A percentile compares a stretch with the other conserved stretches of the same genome.
Evolutionary conservation across 2,329 filamentous ascomycete genomes (phyloP).

Genomic region (Blastomyces percursus): DNA sequence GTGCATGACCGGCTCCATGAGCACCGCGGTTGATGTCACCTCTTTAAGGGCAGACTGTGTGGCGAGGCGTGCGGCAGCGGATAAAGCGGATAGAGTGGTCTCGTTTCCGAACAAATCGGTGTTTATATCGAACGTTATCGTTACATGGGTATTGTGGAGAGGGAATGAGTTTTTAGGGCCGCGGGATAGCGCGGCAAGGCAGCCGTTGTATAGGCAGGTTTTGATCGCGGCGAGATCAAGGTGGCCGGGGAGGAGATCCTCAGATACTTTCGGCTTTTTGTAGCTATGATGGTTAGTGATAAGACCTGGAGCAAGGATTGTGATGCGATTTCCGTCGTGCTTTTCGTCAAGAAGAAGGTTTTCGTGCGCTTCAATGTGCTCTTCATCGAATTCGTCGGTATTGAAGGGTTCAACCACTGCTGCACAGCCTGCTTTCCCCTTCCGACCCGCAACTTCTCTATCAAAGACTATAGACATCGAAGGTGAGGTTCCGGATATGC

Average conservation of each 20-base stretch:
- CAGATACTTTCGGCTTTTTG: slow-evolving; percentile 3
- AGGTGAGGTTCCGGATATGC: slow-evolving; percentile 48
- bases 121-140: slow-evolving; percentile 54
- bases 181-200: slow-evolving; percentile 69
- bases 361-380: slow-evolving; percentile 10
- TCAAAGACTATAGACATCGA: slow-evolving; percentile 59
- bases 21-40: slow-evolving; percentile 44
- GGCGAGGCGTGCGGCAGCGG: slow-evolving; percentile 55
- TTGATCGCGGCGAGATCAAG: slow-evolving; percentile 41
- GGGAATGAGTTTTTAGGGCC: slow-evolving; percentile 74
- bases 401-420: slow-evolving; percentile 53
- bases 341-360: slow-evolving; percentile 33
- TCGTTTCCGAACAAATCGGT: slow-evolving; percentile 56
- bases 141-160: slow-evolving; percentile 63
- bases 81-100: slow-evolving; percentile 56
- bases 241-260: slow-evolving; percentile 34
- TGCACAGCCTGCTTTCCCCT: slow-evolving; percentile 65
- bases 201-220: slow-evolving; percentile 60
- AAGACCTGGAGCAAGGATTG: slow-evolving; percentile 45
- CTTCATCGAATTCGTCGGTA: not conserved
- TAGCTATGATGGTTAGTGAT: slow-evolving; percentile 28
- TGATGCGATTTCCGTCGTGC: slow-evolving; percentile 60
- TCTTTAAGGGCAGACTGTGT: slow-evolving; percentile 59
- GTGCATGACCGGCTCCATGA: slow-evolving; percentile 92
- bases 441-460: slow-evolving; percentile 66